Percentiles rank a stretch among this genome's conserved stretches.
Conservation (phyloP, 257 asterid genomes). For the Solanum acaule region DNA sequence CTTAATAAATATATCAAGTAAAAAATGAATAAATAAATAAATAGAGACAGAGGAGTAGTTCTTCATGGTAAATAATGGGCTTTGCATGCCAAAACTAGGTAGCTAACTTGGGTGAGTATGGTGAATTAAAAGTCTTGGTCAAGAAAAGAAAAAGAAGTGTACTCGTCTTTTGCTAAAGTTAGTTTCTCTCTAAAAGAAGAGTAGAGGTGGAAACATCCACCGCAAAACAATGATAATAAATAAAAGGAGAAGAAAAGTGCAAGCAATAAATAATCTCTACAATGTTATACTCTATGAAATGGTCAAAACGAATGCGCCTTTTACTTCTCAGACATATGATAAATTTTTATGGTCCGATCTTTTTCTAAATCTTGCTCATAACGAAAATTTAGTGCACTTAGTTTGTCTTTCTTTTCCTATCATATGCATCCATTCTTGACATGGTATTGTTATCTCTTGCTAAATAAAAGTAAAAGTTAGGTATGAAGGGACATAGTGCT, state of each 20-base stretch:
- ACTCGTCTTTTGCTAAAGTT: background rate
- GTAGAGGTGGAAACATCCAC: background rate
- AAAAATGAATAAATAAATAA: too few relatives aligned
- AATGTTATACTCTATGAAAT: background rate
- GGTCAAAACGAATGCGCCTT: too few relatives aligned
- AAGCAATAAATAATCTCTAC: background rate
- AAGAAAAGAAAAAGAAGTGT: background rate
- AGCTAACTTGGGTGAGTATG: background rate
- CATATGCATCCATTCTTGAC: background rate
- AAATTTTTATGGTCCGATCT: too few relatives aligned
- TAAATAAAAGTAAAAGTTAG: background rate
- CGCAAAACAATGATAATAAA: background rate
- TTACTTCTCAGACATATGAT: too few relatives aligned
- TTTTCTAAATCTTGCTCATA: too few relatives aligned
- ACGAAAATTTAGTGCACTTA: too few relatives aligned
- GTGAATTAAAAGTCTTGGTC: background rate
- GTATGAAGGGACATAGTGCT: background rate
- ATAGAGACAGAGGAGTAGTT: too few relatives aligned
- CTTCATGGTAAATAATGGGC: background rate
- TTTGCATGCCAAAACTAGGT: background rate
- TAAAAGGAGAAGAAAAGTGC: too few relatives aligned
- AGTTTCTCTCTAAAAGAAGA: background rate
- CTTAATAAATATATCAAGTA: too few relatives aligned
- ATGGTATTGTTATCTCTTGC: too few relatives aligned
- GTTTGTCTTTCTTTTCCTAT: background rate